Conservation (phyloP, 1,139 yeast genomes). For the Pichia sp. region DNA sequence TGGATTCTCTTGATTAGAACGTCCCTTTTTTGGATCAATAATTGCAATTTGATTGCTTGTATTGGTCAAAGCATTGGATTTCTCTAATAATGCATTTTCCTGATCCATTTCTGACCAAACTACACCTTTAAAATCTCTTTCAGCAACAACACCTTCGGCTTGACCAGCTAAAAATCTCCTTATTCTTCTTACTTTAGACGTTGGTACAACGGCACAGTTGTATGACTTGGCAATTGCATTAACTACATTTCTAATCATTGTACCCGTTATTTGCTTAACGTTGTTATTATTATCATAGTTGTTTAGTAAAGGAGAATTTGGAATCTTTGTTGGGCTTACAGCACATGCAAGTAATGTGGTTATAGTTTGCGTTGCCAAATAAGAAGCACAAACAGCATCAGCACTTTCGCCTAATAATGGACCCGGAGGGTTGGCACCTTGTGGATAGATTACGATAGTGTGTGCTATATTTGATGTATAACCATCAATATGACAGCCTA, state of each 20-base stretch:
- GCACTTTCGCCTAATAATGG: constrained; percentile 82
- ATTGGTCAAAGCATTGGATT: constrained; percentile 27
- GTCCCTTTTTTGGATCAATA: constrained; percentile 28
- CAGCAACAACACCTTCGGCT: constrained; percentile 84
- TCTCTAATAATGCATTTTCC: constrained; percentile 51
- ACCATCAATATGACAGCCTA: constrained; percentile 93
- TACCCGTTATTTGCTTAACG: constrained; percentile 45
- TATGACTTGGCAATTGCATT: constrained; percentile 75
- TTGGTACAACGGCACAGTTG: constrained; percentile 82
- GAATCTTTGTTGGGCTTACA: constrained; percentile 67
- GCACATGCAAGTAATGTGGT: constrained; percentile 68
- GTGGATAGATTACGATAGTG: constrained; percentile 76
- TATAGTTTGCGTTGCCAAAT: constrained; percentile 80
- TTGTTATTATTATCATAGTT: neutral
- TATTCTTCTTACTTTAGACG: constrained; percentile 83
- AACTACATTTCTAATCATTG: constrained; percentile 62
- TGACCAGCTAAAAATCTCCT: constrained; percentile 95
- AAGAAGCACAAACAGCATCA: constrained; percentile 84
- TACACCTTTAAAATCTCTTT: constrained; percentile 86
- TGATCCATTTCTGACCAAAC: constrained; percentile 85
- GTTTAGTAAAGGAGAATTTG: constrained; percentile 25
- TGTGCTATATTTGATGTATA: constrained; percentile 84
- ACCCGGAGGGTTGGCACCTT: constrained; percentile 51
- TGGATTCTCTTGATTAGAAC: constrained; percentile 22
- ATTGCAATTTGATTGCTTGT: constrained; percentile 35